Conservation (phyloP, 148 eudicot species). For the Vaccinium vitisidaea region DNA sequence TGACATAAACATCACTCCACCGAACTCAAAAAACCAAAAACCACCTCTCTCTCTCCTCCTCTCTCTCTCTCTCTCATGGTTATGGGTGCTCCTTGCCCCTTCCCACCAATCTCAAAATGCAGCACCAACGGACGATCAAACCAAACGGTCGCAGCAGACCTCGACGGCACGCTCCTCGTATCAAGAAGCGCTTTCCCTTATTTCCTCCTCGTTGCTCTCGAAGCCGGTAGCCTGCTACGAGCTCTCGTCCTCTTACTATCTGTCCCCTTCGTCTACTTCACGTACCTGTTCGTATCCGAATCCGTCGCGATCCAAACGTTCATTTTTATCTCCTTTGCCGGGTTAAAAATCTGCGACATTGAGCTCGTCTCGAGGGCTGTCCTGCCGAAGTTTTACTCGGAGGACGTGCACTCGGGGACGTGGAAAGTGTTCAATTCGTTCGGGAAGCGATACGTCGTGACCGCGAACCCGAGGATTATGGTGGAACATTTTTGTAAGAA, state of each 20-base stretch:
- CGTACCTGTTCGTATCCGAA: conserved; percentile 51
- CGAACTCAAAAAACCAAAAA: background rate
- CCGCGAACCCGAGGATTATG: conserved; percentile 69
- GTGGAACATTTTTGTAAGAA: conserved; percentile 65
- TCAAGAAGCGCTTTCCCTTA: conserved; percentile 63
- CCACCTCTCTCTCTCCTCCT: background rate
- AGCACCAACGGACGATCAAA: conserved; percentile 40
- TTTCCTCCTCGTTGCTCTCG: conserved; percentile 65
- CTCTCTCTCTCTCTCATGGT: conserved; percentile 4
- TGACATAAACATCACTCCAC: background rate
- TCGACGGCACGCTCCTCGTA: conserved; percentile 71
- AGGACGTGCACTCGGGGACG: conserved; percentile 55
- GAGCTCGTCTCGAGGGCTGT: conserved; percentile 70
- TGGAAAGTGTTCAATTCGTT: conserved; percentile 66
- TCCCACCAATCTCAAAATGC: conserved; percentile 47
- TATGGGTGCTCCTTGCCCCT: conserved; percentile 41
- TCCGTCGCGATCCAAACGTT: conserved; percentile 41
- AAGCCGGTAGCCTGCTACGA: conserved; percentile 65
- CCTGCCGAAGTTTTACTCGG: conserved; percentile 56
- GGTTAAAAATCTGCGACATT: conserved; percentile 50
- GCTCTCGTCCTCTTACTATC: conserved; percentile 45
- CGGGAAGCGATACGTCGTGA: conserved; percentile 52
- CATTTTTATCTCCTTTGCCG: conserved; percentile 60
- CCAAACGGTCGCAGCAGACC: conserved; percentile 61
- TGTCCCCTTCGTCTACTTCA: conserved; percentile 49